Evolutionary conservation across 75 land plant species (phyloP), one percentile per base, ranked within the genome.

Genomic region (Cryptomeria japonica): DNA sequence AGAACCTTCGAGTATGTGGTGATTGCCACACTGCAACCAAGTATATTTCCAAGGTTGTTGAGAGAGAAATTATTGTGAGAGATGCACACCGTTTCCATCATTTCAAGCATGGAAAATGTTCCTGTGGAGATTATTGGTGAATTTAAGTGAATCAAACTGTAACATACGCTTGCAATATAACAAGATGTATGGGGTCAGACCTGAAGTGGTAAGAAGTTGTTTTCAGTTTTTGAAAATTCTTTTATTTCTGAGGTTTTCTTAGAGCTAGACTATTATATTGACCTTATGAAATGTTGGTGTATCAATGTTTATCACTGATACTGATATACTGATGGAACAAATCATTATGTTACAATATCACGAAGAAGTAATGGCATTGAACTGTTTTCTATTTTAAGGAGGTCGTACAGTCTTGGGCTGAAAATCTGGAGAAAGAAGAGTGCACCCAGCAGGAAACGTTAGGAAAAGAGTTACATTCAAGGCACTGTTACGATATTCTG

Each of bases 91-190:
- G 42, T 37, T 78, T 78, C 41, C 80, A 78, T 78, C 80, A 78
- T 78, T 78, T 78, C 80, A 78, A 32, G 42, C 25, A 78, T 39
- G 80, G 42, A 78, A 16, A 37, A 16, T 78, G 80, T 78, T 37
- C 42, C 9, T 78, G 80, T 78, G 80, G 80, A 39, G 80, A 78
- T 78, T 78, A 78, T 78, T 78, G 80, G 80, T 78, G 80, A 78
- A 37, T 15, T 44, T 16, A 36, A 78, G 39, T 68, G 72, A 68
- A 68, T 19, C 72, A 68, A 68, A 19, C n/a, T 19, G 28, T 22
- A 19, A 68, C 72, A 68, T 22, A 68, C 6, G 7, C 72, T 16
- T 5, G 72, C 72, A 19, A 7, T 22, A 68, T 68, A 28, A 22
- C 25, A 68, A 68, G 22, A 58, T 15, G 64, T 19, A 58, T 58